Conservation (phyloP, 371 early-diverging fungal genomes). For the Mortierella sp. region DNA sequence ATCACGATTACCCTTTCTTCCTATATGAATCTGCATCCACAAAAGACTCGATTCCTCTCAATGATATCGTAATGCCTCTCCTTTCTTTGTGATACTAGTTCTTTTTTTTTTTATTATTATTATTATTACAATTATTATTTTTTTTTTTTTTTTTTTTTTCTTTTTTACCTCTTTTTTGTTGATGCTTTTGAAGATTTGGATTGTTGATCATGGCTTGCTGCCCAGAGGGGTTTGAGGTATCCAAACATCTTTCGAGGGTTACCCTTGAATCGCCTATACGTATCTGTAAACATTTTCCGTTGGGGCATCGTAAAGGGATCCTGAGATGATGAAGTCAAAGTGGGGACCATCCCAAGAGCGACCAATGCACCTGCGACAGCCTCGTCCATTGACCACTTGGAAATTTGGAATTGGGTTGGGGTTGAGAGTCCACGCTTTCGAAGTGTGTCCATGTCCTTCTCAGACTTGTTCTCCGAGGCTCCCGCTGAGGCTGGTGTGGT, state of each 20-base stretch:
- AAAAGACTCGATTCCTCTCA: too few relatives aligned
- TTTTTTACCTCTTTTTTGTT: too few relatives aligned
- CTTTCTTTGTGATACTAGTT: too few relatives aligned
- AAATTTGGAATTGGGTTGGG: constrained; percentile 37
- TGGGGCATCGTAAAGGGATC: too few relatives aligned
- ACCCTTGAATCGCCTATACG: constrained; percentile 22
- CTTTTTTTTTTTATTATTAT: too few relatives aligned
- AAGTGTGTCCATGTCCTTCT: constrained; percentile 12
- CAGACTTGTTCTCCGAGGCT: constrained; percentile 7
- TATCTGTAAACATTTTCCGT: background rate
- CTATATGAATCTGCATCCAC: too few relatives aligned
- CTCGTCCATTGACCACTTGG: constrained; percentile 41
- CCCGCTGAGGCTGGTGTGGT: background rate
- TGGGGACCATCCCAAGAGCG: background rate
- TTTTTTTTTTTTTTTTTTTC: too few relatives aligned
- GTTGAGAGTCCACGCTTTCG: constrained; percentile 20
- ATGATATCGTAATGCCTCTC: too few relatives aligned
- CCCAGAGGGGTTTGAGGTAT: constrained; percentile 37
- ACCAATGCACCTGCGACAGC: constrained; percentile 32
- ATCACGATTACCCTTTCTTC: too few relatives aligned
- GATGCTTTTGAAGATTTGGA: too few relatives aligned
- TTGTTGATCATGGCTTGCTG: background rate
- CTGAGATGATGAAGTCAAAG: too few relatives aligned
- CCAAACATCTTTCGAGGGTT: constrained; percentile 35
- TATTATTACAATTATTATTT: too few relatives aligned